Percentiles rank a stretch among this genome's conserved stretches.
Conservation (phyloP, 805 yeast species). For the Zygosaccharomyces pseudorouxii region DNA sequence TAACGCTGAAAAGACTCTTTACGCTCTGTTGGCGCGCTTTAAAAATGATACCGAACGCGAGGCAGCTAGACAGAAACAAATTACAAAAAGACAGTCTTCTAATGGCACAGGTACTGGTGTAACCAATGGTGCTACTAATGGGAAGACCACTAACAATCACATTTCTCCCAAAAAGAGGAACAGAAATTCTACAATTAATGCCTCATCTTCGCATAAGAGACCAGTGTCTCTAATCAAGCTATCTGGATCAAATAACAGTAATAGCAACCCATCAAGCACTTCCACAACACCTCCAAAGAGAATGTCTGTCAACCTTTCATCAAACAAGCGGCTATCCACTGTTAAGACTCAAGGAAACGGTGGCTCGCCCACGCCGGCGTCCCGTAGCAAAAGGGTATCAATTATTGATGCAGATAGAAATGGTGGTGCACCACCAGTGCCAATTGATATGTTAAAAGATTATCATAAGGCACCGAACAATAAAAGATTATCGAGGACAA, state of each 20-base stretch:
- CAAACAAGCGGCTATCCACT: slow-evolving; percentile 27
- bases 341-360: slow-evolving; percentile 16
- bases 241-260: slow-evolving; percentile 23
- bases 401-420: slow-evolving; percentile 20
- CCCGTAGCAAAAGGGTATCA: slow-evolving; percentile 27
- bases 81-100: slow-evolving; percentile 39
- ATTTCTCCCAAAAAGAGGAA: slow-evolving; percentile 35
- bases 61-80: slow-evolving; percentile 32
- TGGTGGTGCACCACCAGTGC: slow-evolving; percentile 26
- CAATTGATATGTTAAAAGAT: slow-evolving; percentile 22
- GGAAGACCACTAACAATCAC: slow-evolving; percentile 6
- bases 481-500: slow-evolving; percentile 27
- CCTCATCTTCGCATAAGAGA: slow-evolving; percentile 46
- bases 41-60: slow-evolving; percentile 49
- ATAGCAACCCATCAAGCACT: slow-evolving; percentile 20
- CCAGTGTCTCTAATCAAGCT: slow-evolving; percentile 43
- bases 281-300: slow-evolving; percentile 25
- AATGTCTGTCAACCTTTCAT: slow-evolving; percentile 25
- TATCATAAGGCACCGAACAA: slow-evolving; percentile 12
- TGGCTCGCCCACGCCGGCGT: slow-evolving; percentile 32
- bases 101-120: not conserved
- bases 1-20: slow-evolving; percentile 76
- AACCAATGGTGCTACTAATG: not conserved
- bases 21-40: slow-evolving; percentile 68
- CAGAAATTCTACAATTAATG: slow-evolving; percentile 42